Percentiles rank a stretch among this genome's conserved stretches.
These are phyloP conservation scores for Laburnicola sp. DNA, from an alignment of 2,329 filamentous ascomycete species.

Conservation along the genomic window DNA sequence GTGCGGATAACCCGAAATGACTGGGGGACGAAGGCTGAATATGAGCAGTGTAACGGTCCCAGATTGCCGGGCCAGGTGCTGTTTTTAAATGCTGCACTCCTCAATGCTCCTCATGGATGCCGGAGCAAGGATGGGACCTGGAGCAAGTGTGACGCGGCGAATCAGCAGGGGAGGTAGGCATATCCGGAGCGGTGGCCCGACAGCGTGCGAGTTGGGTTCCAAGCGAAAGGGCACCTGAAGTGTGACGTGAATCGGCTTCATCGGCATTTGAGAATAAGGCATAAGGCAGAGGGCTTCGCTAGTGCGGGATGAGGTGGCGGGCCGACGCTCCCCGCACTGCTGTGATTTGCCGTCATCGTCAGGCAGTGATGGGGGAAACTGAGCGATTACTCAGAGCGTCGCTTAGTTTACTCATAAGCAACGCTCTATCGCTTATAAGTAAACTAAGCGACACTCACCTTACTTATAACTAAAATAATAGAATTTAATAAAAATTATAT, in stretches of 20 bases:
- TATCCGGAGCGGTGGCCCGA: slow-evolving; percentile 19
- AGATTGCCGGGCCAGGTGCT: slow-evolving; percentile 28
- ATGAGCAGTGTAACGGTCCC: slow-evolving; percentile 27
- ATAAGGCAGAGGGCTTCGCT: slow-evolving; percentile 12
- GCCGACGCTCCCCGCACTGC: neutral
- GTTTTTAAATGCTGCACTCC: slow-evolving; percentile 28
- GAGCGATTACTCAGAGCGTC: no score
- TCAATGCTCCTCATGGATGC: slow-evolving; percentile 29
- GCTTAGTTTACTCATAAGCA: no score
- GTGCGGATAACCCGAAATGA: slow-evolving; percentile 30
- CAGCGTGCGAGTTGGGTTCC: slow-evolving; percentile 22
- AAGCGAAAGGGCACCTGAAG: slow-evolving; percentile 2
- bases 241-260: slow-evolving; percentile 11
- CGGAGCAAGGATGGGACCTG: slow-evolving; percentile 37
- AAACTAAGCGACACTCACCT: no score
- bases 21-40: slow-evolving; percentile 18
- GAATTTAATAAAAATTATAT: no score
- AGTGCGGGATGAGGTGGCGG: slow-evolving; percentile 36
- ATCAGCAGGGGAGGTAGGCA: slow-evolving; percentile 26
- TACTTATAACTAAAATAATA: no score
- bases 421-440: no score
- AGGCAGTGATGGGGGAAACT: no score
- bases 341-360: no score
- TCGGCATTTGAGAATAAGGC: slow-evolving; percentile 41
- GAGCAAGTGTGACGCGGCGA: slow-evolving; percentile 24